Base-by-base conservation (phyloP, 805 yeast genomes). In the Kuraishia cidri region DNA sequence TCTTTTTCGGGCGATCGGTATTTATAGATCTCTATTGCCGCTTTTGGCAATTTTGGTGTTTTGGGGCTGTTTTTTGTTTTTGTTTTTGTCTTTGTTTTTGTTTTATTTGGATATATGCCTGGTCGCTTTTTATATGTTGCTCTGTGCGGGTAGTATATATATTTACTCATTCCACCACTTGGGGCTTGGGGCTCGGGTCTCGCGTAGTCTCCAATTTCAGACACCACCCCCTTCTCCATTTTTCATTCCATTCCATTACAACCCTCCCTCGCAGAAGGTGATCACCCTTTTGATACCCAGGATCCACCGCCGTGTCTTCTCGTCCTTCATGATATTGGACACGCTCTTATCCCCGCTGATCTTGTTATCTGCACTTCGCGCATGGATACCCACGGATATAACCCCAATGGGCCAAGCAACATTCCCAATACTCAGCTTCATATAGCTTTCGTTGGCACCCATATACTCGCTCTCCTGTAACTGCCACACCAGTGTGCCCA, bases 361-460 rank as follows among this genome's bases (percentile, higher is more conserved):
- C 41, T 69, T 72, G 36, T 66, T 63, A 33, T 72, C 76, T 1
- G 81, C 76, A 35, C 77, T 70, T 38, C 94, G 59, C 8, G 76
- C 78, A 50, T 85, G 95, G 37, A 86, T 83, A 31, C 92, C 86
- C 11, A 86, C 80, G 36, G 72, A 72, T 6, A 75, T 62, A 10
- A 86, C 82, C 18, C 95, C 96, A 41, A 85, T 80, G 3, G 96
- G 96, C 94, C 94, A 86, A 4, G 92, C 88, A 2, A 81, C 85
- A 43, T 84, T 83, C 1, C 95, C 96, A 12, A 86, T 79, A 47
- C 90, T 79, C 36, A 86, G 56, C 40, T 79, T 70, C 62, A 85
- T 58, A 44, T 86, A 86, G 17, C 76, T 63, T 45, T 83, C 84
- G 37, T 71, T 71, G 4, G 90, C 85, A 32, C 57, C 57, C 24